Evolutionary conservation across 2,329 filamentous ascomycete genomes (phyloP).

Genomic region (Trichoderma cornu-damae): DNA sequence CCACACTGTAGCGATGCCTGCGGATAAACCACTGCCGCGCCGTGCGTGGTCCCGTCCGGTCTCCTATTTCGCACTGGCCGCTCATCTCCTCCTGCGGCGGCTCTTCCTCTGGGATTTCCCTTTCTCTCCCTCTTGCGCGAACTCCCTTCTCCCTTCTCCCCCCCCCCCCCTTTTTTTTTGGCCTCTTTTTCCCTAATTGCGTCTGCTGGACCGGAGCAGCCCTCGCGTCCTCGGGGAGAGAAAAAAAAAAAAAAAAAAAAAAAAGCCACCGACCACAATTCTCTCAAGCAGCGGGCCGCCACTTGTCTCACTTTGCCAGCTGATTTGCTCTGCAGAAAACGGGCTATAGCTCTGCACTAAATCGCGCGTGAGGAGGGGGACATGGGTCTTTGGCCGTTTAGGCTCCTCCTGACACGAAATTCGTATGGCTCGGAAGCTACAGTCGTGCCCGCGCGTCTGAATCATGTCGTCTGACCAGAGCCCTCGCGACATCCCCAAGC

Average conservation of each 20-base stretch:
- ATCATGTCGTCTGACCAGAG: conserved; percentile 12
- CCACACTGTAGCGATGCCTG: neutral
- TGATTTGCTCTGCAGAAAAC: neutral
- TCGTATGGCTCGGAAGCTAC: neutral
- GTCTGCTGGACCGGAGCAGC: conserved; percentile 2
- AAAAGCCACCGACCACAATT: neutral
- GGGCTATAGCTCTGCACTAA: conserved; percentile 13
- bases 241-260: too few species aligned
- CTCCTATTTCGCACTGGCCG: neutral
- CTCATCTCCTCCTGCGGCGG: neutral
- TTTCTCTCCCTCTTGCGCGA: neutral
- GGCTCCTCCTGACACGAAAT: conserved; percentile 9
- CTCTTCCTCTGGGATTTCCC: neutral
- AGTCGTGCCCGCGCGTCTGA: neutral
- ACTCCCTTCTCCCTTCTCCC: neutral
- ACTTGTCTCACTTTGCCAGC: neutral
- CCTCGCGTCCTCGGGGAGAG: neutral
- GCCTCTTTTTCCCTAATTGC: neutral
- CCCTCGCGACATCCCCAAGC: conserved; percentile 8
- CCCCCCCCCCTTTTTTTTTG: too few species aligned
- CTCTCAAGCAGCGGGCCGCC: neutral
- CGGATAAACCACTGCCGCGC: neutral
- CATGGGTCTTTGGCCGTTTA: conserved; percentile 14
- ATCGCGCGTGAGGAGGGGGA: conserved; percentile 2
- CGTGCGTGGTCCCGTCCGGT: neutral